These are phyloP conservation scores for Cryptococcus maquisensis DNA, from an alignment of 1,284 basidiomycete species.

Conservation along the genomic window DNA sequence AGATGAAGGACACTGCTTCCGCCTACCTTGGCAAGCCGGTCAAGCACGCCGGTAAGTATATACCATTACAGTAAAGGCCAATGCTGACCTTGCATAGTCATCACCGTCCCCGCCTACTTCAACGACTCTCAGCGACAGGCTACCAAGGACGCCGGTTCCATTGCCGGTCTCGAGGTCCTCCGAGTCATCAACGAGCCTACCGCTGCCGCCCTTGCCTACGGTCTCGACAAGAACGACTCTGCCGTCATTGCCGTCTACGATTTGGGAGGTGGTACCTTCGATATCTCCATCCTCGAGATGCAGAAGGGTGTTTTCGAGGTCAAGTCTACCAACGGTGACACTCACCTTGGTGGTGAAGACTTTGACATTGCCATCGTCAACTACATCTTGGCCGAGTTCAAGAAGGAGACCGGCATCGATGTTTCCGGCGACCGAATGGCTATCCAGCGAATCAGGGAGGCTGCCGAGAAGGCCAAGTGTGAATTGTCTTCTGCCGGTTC, in stretches of 20 bases:
- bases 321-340: slow-evolving; percentile 98
- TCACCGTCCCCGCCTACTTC: slow-evolving; percentile 98
- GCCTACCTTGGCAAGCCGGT: slow-evolving; percentile 88
- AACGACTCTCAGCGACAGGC: slow-evolving; percentile 98
- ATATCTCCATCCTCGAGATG: slow-evolving; percentile 98
- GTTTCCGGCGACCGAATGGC: slow-evolving; percentile 87
- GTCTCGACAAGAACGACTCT: slow-evolving; percentile 74
- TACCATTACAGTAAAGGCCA: neutral
- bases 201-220: slow-evolving; percentile 94
- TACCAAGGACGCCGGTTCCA: slow-evolving; percentile 94
- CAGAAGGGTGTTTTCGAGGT: slow-evolving; percentile 99
- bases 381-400: slow-evolving; percentile 84
- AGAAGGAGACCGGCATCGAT: slow-evolving; percentile 84
- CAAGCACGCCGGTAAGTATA: slow-evolving; percentile 64
- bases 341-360: slow-evolving; percentile 97
- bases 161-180: slow-evolving; percentile 93
- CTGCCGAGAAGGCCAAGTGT: slow-evolving; percentile 98
- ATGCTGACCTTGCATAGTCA: slow-evolving; percentile 63
- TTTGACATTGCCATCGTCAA: slow-evolving; percentile 91
- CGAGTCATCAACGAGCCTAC: slow-evolving; percentile 99
- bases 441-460: slow-evolving; percentile 98
- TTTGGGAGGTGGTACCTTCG: slow-evolving; percentile 89
- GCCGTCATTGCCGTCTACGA: slow-evolving; percentile 95
- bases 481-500: slow-evolving; percentile 89
- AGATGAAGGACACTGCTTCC: slow-evolving; percentile 95